phyloP scores from a whole-genome alignment of 2,329 filamentous ascomycete species.

The Fusarium vanettenii region DNA sequence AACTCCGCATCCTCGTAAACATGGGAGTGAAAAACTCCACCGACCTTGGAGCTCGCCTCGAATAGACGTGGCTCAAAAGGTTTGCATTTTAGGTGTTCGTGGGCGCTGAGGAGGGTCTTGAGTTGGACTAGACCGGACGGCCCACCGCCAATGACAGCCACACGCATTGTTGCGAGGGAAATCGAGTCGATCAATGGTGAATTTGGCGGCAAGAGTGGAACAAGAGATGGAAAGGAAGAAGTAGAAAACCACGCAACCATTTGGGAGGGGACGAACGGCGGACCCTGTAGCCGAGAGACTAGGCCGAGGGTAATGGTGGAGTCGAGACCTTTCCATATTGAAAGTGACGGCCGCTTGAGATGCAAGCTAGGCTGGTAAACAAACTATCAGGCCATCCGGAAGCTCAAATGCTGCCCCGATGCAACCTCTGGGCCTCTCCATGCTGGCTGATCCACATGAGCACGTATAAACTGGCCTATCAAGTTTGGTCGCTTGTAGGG shows the following conservation, averaged over 20 bases:
- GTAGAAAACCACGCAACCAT: neutral
- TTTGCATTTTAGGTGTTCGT: slow-evolving; percentile 1
- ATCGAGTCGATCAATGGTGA: neutral
- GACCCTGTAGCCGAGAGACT: neutral
- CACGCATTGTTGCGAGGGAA: neutral
- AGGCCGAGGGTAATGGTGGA: neutral
- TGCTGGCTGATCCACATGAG: neutral
- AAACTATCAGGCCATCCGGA: neutral
- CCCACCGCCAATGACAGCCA: slow-evolving; percentile 9
- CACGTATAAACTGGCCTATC: neutral
- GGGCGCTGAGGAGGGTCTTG: slow-evolving; percentile 4
- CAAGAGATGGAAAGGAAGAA: neutral
- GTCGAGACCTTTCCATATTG: neutral
- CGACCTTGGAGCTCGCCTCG: neutral
- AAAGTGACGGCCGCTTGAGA: neutral
- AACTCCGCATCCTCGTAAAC: slow-evolving; percentile 36
- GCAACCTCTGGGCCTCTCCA: neutral
- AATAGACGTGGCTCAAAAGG: slow-evolving; percentile 1
- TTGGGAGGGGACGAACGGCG: neutral
- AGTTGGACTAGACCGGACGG: slow-evolving; percentile 4
- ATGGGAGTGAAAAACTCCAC: slow-evolving; percentile 5
- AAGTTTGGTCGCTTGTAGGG: neutral
- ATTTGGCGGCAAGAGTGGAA: neutral
- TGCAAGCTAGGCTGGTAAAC: neutral
- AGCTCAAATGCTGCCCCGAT: neutral